Conservation (phyloP, 495 filamentous ascomycete species). For the Terfezia claveryi region DNA sequence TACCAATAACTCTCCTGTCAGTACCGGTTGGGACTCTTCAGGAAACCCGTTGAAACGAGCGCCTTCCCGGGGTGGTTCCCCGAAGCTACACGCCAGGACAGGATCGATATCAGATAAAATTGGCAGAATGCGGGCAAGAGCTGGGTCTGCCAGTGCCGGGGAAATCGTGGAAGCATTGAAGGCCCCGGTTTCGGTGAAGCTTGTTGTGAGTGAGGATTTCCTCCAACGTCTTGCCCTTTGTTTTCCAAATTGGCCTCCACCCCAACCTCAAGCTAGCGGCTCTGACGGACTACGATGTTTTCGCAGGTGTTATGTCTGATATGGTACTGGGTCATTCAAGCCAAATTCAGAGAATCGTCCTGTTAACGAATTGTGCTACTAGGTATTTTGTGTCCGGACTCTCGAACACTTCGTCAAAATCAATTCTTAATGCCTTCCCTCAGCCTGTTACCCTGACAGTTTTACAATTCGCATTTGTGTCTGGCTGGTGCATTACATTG, state of each 20-base stretch:
- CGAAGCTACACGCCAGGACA: not conserved
- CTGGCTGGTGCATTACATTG: slow-evolving; percentile 66
- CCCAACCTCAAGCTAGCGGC: not conserved
- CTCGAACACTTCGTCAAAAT: slow-evolving; percentile 93
- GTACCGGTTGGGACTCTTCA: too few species aligned
- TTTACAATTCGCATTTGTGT: slow-evolving; percentile 86
- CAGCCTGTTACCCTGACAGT: slow-evolving; percentile 85
- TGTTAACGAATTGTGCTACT: slow-evolving; percentile 38
- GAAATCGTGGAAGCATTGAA: slow-evolving; percentile 80
- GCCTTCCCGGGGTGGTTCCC: not conserved
- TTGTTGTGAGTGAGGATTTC: slow-evolving; percentile 42
- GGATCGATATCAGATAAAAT: not conserved
- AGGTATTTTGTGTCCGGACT: slow-evolving; percentile 92
- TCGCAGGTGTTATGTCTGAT: slow-evolving; percentile 20
- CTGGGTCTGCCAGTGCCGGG: slow-evolving; percentile 15
- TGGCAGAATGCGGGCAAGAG: slow-evolving; percentile 1
- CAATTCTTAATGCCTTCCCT: slow-evolving; percentile 81
- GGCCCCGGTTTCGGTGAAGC: slow-evolving; percentile 68
- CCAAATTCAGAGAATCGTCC: not conserved
- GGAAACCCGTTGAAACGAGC: too few species aligned
- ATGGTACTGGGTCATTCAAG: slow-evolving; percentile 4
- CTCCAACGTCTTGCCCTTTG: not conserved
- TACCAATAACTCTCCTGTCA: too few species aligned
- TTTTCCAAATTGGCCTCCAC: too few species aligned
- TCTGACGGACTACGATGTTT: slow-evolving; percentile 1